These are phyloP conservation scores for Aspergillus mulundensis DNA, from an alignment of 495 filamentous ascomycete species.

Conservation along the genomic window DNA sequence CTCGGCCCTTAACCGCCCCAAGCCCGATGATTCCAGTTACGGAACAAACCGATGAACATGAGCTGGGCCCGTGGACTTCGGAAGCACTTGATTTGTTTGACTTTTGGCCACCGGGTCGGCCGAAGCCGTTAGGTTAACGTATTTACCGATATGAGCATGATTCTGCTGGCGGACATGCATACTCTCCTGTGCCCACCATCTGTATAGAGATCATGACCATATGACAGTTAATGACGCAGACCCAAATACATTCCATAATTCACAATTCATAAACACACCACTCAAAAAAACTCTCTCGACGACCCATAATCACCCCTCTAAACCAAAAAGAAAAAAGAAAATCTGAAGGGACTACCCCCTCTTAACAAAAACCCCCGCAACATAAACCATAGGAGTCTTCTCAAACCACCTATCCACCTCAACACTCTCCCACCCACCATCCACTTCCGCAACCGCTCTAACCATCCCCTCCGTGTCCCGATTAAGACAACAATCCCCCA, in stretches of 20 bases:
- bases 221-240: not conserved
- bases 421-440: slow-evolving; percentile 54
- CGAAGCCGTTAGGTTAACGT: slow-evolving; percentile 25
- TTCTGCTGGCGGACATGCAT: slow-evolving; percentile 3
- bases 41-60: slow-evolving; percentile 21
- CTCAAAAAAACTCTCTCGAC: no score
- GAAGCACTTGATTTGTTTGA: slow-evolving; percentile 60
- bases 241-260: not conserved
- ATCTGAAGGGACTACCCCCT: slow-evolving; percentile 14
- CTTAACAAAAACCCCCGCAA: slow-evolving; percentile 51
- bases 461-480: slow-evolving; percentile 53
- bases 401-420: slow-evolving; percentile 48
- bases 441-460: slow-evolving; percentile 33
- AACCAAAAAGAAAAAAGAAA: not conserved
- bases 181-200: not conserved
- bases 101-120: slow-evolving; percentile 44
- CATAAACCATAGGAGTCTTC: slow-evolving; percentile 51
- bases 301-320: no score
- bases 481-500: slow-evolving; percentile 58
- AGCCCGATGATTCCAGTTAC: slow-evolving; percentile 17
- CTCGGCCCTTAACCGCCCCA: slow-evolving; percentile 14
- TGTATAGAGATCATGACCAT: not conserved
- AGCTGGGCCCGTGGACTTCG: slow-evolving; percentile 51
- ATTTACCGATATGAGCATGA: slow-evolving; percentile 19
- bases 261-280: not conserved